Evolutionary conservation across 306 rosid genomes (phyloP).

Genomic region (Fragaria ananassa): DNA sequence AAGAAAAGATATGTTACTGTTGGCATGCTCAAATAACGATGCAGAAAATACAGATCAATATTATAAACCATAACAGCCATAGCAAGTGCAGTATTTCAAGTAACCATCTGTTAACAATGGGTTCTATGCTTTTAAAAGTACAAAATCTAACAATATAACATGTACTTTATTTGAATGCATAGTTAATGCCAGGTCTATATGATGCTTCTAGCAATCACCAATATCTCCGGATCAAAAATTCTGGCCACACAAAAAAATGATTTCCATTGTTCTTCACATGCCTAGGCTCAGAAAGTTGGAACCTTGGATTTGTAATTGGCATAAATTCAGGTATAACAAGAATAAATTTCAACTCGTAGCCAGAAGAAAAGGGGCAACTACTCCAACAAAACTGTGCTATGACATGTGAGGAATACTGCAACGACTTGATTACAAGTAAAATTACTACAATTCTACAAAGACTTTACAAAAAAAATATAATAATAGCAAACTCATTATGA

Average conservation of each 20-base stretch:
- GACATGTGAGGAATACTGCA: neutral
- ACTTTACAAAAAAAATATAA: neutral
- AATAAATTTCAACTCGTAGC: neutral
- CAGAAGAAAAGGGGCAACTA: neutral
- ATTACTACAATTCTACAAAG: neutral
- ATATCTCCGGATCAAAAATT: neutral
- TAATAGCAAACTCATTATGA: neutral
- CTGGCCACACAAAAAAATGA: neutral
- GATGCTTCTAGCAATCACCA: neutral
- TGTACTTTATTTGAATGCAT: neutral
- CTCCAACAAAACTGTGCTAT: neutral
- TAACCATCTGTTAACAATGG: neutral
- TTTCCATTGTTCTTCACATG: neutral
- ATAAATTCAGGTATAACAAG: neutral
- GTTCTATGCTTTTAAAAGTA: neutral
- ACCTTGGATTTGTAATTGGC: neutral
- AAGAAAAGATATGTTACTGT: neutral
- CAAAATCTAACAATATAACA: neutral
- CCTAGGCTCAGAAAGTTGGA: conserved; percentile 5
- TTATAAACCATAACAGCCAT: neutral
- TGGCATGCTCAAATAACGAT: neutral
- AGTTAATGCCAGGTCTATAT: neutral
- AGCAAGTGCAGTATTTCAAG: neutral
- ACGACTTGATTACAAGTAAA: neutral
- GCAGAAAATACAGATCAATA: neutral